Base-by-base conservation (phyloP, 129 eudicot species). In the Tagetes patula region DNA sequence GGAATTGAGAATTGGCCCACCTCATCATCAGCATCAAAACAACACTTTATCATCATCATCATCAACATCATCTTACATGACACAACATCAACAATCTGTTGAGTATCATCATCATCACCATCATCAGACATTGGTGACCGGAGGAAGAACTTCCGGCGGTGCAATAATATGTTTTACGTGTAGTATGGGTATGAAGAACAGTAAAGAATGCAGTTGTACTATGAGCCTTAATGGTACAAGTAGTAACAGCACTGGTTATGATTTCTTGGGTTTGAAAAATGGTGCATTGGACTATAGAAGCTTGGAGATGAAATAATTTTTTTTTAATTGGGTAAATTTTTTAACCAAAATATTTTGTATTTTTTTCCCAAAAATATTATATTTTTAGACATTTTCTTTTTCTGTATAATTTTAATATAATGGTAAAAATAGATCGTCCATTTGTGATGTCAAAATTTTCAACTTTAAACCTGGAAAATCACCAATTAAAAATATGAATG, bases 1-100 rank as follows among this genome's bases (percentile, higher is more conserved):
- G 53, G 98, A 94, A 47, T 78, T 94, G 27, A 84, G 90, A 78
- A 90, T 90, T 12, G 90, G 97, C 47, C 98, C 91, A 56, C 97
- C 97, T 6, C 83, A 73, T 61, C 79, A 74, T 34, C 83, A 73
- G 55, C 79, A 74, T 34, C 76, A 76, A 30, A 27, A 70, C 6
- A 74, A 60, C 56, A 39, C 46, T 56, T 43, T 20, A 9, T 14
- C 63, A 38, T 50, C 74, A 47, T 38, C 71, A 31, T 60, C 67
- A 27, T 37, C 63, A 12, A 2, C 20, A 12, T 47, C 73, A 45
- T 45, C 69, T 27, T 69, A 61, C 30, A 14, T 70, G 36, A 72
- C 65, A 5, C 81, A 77, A 32, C 64, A 49, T 10, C 71, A 65
- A 10, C 78, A 74, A 41, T 30, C 79, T 1, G 41, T 52, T 12